Percentiles rank a stretch among this genome's conserved stretches.
These are phyloP conservation scores for Nepenthes alata DNA, from an alignment of 179 eudicot species.

Conservation along the genomic window DNA sequence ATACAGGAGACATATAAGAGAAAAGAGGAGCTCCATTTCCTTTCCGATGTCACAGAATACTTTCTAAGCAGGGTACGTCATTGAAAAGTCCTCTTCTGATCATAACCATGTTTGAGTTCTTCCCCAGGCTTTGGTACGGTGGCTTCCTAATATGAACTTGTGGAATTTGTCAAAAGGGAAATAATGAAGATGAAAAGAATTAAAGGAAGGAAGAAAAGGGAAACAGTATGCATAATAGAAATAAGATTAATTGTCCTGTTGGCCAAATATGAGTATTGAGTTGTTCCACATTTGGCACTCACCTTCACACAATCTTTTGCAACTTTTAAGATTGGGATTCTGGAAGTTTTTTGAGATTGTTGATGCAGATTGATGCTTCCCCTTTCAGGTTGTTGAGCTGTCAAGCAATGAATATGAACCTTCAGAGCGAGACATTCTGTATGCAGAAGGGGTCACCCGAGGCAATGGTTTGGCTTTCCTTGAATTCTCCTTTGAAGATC, in stretches of 20 bases:
- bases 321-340: too few relatives aligned
- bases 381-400: conserved; percentile 79
- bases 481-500: conserved; percentile 90
- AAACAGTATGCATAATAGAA: too few relatives aligned
- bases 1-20: conserved; percentile 73
- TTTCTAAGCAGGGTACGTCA: conserved; percentile 69
- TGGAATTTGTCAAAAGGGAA: too few relatives aligned
- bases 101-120: background rate
- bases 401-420: conserved; percentile 98
- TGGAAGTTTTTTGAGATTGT: too few relatives aligned
- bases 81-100: background rate
- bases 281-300: too few relatives aligned
- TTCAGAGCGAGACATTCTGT: conserved; percentile 79
- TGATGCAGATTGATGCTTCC: background rate
- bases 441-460: conserved; percentile 92
- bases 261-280: too few relatives aligned
- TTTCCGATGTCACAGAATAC: conserved; percentile 90
- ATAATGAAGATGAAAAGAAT: too few relatives aligned
- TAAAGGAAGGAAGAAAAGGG: too few relatives aligned
- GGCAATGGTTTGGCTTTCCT: conserved; percentile 92
- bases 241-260: too few relatives aligned
- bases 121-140: too few relatives aligned
- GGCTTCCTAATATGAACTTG: too few relatives aligned
- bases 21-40: conserved; percentile 72
- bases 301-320: too few relatives aligned